Evolutionary conservation across 208 protist genomes (phyloP).

Genomic region (Leishmania aethiopica): DNA sequence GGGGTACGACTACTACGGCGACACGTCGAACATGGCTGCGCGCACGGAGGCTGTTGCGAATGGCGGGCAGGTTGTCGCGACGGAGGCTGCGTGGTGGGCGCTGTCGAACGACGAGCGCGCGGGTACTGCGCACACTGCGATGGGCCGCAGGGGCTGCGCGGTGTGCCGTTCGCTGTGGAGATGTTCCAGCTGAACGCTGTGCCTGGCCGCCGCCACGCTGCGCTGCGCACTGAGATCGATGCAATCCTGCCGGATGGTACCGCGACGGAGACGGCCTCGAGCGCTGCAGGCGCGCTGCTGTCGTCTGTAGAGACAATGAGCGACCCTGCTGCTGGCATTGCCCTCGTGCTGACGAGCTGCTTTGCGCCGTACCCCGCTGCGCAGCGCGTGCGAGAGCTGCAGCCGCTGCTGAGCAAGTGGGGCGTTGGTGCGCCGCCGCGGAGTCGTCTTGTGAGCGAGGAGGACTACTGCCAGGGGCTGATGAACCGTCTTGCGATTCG

Average conservation of each 20-base stretch:
- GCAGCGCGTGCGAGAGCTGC: constrained; percentile 5
- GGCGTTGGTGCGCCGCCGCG: constrained; percentile 3
- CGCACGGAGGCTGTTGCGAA: constrained; percentile 73
- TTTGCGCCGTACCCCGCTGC: constrained; percentile 45
- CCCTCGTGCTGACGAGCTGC: constrained; percentile 36
- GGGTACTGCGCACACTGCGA: constrained; percentile 13
- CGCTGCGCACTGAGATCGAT: constrained; percentile 57
- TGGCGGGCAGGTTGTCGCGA: constrained; percentile 77
- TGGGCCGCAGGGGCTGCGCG: constrained; percentile 56
- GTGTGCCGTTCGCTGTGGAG: constrained; percentile 56
- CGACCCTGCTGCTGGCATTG: constrained; percentile 17
- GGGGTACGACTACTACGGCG: constrained; percentile 45
- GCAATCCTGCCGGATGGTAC: constrained; percentile 30
- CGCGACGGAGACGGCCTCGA: constrained; percentile 12
- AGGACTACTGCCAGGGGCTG: constrained; percentile 8
- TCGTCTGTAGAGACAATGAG: constrained; percentile 28
- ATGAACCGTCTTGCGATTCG: background rate
- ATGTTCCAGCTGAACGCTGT: constrained; percentile 68
- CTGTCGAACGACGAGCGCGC: constrained; percentile 38
- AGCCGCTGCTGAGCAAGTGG: constrained; percentile 8
- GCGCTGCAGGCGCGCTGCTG: constrained; percentile 24
- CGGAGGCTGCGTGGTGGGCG: constrained; percentile 43
- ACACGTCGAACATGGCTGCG: constrained; percentile 30
- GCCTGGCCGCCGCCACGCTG: constrained; percentile 41
- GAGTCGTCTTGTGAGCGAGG: constrained; percentile 2